phyloP scores from a whole-genome alignment of 2,329 filamentous ascomycete species.

The Colletotrichum navitas region DNA sequence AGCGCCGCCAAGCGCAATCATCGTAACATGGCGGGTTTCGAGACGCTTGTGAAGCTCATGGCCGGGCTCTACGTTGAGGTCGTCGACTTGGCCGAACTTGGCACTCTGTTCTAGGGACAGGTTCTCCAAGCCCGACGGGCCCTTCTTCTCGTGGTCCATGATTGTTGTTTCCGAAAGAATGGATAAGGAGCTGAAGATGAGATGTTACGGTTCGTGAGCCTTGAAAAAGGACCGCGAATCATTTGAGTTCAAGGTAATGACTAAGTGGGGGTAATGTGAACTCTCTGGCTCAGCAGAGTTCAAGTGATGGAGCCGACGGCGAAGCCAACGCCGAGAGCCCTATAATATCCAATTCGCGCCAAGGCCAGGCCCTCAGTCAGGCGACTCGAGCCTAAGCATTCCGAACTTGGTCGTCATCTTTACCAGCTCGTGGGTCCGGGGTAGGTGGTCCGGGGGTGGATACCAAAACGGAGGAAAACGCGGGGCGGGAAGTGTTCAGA shows the following conservation, averaged over 20 bases:
- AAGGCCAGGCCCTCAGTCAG: background rate
- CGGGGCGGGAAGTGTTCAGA: constrained; percentile 18
- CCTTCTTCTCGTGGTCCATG: constrained; percentile 29
- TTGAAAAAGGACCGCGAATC: background rate
- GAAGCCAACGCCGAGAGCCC: no score
- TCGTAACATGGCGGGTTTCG: constrained; percentile 50
- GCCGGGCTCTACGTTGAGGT: constrained; percentile 16
- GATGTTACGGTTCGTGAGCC: no score
- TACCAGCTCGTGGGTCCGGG: constrained; percentile 21
- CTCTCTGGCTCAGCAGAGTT: no score
- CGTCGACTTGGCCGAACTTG: constrained; percentile 24
- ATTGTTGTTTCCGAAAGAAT: background rate
- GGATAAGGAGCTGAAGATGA: background rate
- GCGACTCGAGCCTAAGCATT: background rate
- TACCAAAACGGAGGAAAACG: constrained; percentile 18
- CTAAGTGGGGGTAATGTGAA: background rate
- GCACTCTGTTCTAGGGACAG: constrained; percentile 14
- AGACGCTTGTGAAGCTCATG: constrained; percentile 43
- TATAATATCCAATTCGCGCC: background rate
- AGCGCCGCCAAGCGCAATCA: constrained; percentile 55
- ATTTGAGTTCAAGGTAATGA: background rate
- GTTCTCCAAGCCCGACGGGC: background rate
- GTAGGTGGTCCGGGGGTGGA: constrained; percentile 21
- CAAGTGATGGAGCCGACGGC: background rate
- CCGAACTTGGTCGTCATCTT: constrained; percentile 22